Base-by-base conservation (phyloP, 306 rosid species). In the Vigna hirtella region DNA sequence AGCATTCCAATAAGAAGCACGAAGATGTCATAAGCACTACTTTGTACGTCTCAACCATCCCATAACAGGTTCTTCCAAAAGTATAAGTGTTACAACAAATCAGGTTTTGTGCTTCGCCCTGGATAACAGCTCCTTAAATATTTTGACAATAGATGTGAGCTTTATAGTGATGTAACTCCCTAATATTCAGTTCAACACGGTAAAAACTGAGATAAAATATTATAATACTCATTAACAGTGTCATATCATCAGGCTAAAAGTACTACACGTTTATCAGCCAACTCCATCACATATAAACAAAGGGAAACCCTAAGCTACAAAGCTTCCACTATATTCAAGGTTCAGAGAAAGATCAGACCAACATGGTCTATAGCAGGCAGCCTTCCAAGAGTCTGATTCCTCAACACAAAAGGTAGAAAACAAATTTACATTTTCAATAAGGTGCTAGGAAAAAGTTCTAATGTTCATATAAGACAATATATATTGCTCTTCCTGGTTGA, bases 121-220 rank as follows among this genome's bases (percentile, higher is more conserved):
- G 68, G 62, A 57, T 59, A 69, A 38, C 47, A 57, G 59, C 55
- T 62, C 47, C 81, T 70, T 45, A 43, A 62, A 70, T 45, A 50
- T 55, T 51, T 26, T 64, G 28, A 73, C 40, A 61, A 36, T 63
- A 15, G 81, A 73, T 36, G 70, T 53, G 78, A 67, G 72, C 76
- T 71, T 53, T 32, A 43, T 30, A 3, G 38, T 36, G 11, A 52
- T 36, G 56, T 58, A 28, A n/a, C 71, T 73, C 48, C 48, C 15
- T 45, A 45, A 28, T 36, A 38, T 66, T 73, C 38, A 22, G n/a
- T 50, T 73, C 36, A 32, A 36, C 30, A 75, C 1, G 28, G 36
- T 36, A 34, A 74, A 50, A 68, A 34, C 40, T 48, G 15, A 22
- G 62, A 24, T 17, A 22, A 59, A 16, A 61, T 53, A 64, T 51